Conservation (phyloP, 495 filamentous ascomycete species). For the Glarea lozoyensis region DNA sequence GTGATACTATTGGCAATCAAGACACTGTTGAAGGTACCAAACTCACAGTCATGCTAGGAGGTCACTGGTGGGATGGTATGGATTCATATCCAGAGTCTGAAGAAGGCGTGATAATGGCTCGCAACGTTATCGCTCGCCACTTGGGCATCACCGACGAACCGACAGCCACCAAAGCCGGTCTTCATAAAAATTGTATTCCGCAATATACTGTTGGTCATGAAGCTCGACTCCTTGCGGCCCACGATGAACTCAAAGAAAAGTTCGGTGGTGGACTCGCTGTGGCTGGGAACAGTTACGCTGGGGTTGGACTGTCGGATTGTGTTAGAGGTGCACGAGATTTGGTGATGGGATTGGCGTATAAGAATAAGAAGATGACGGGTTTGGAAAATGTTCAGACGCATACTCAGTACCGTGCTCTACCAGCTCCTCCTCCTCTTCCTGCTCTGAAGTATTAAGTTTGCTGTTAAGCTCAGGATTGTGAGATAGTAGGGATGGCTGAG, state of each 20-base stretch:
- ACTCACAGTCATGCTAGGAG: slow-evolving; percentile 90
- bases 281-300: slow-evolving; percentile 68
- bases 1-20: slow-evolving; percentile 45
- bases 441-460: too few relatives aligned
- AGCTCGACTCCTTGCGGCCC: slow-evolving; percentile 47
- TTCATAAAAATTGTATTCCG: slow-evolving; percentile 77
- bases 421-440: too few relatives aligned
- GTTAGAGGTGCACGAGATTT: slow-evolving; percentile 15
- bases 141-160: slow-evolving; percentile 55
- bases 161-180: slow-evolving; percentile 41
- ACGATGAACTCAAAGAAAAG: slow-evolving; percentile 39
- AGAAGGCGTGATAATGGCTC: slow-evolving; percentile 58
- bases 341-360: slow-evolving; percentile 9
- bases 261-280: slow-evolving; percentile 62
- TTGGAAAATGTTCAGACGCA: too few relatives aligned
- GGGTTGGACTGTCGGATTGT: slow-evolving; percentile 24
- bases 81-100: slow-evolving; percentile 44
- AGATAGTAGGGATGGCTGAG: too few relatives aligned
- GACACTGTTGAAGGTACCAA: slow-evolving; percentile 54
- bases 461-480: too few relatives aligned
- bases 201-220: slow-evolving; percentile 79
- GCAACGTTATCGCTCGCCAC: slow-evolving; percentile 59
- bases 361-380: slow-evolving; percentile 8
- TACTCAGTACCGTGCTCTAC: too few relatives aligned
- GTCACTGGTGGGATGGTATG: slow-evolving; percentile 76